A percentile compares a stretch with the other conserved stretches of the same genome.
phyloP scores from a whole-genome alignment of 495 filamentous ascomycete species.

The Tuber indicum region DNA sequence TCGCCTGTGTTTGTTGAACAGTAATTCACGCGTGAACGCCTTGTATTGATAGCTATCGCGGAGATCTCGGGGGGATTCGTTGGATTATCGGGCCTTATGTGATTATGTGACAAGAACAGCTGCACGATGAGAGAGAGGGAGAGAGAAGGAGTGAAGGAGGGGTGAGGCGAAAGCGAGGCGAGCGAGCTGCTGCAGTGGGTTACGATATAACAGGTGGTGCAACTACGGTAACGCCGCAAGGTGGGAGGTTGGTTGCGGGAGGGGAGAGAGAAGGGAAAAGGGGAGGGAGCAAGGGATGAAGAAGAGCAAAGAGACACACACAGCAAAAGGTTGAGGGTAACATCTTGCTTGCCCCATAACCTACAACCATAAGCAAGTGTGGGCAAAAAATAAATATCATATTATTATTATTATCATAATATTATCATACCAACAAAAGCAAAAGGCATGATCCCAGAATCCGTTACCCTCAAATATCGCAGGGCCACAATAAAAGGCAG shows the following conservation, averaged over 20 bases:
- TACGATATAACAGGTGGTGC: not conserved
- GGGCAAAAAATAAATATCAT: conserved; percentile 7
- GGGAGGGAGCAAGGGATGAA: not conserved
- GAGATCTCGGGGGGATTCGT: not conserved
- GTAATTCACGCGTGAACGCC: not conserved
- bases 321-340: not conserved
- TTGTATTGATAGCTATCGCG: not conserved
- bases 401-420: not conserved
- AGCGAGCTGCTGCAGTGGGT: not conserved
- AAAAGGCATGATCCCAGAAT: not conserved
- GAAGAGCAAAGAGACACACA: not conserved
- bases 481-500: not conserved
- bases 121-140: not conserved
- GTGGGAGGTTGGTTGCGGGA: not conserved
- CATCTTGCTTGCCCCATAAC: conserved; percentile 1
- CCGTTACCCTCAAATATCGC: not conserved
- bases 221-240: not conserved
- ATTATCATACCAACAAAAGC: not conserved
- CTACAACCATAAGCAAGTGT: not conserved
- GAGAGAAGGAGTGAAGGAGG: not conserved
- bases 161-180: conserved; percentile 2
- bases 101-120: not conserved
- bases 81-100: not conserved
- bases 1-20: not conserved
- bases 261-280: not conserved